Conservation (phyloP, 768 basidiomycete species). For the Pisolithus microcarpus region DNA sequence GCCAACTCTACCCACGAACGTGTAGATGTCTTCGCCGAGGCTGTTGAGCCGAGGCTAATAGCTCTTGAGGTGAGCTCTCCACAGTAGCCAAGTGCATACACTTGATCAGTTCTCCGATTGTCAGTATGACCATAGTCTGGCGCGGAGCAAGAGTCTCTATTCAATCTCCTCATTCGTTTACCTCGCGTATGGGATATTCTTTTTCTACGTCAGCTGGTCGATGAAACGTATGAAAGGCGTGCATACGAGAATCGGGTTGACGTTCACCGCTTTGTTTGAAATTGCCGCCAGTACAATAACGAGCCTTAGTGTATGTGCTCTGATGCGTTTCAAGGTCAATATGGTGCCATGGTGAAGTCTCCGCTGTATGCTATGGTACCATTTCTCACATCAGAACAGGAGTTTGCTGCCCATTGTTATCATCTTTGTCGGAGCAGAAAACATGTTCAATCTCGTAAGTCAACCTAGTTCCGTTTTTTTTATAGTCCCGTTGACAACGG, state of each 20-base stretch:
- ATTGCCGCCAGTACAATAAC: slow-evolving; percentile 90
- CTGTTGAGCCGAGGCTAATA: slow-evolving; percentile 37
- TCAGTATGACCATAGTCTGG: slow-evolving; percentile 49
- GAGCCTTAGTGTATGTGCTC: slow-evolving; percentile 84
- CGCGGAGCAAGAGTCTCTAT: slow-evolving; percentile 41
- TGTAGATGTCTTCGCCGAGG: slow-evolving; percentile 32
- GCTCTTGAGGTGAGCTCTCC: slow-evolving; percentile 35
- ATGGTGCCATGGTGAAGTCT: slow-evolving; percentile 77
- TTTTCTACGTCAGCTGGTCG: slow-evolving; percentile 67
- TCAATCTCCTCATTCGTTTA: slow-evolving; percentile 67
- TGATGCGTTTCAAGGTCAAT: slow-evolving; percentile 81
- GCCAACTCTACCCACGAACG: slow-evolving; percentile 32
- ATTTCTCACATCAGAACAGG: slow-evolving; percentile 37
- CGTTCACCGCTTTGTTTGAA: slow-evolving; percentile 90
- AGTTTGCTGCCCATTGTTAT: slow-evolving; percentile 89
- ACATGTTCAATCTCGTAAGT: slow-evolving; percentile 90
- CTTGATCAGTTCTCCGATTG: neutral
- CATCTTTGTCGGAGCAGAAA: slow-evolving; percentile 92
- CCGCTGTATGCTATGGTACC: neutral
- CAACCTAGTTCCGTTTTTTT: neutral
- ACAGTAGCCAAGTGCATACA: slow-evolving; percentile 8
- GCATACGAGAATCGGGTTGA: slow-evolving; percentile 85
- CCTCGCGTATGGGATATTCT: slow-evolving; percentile 69
- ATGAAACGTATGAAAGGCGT: slow-evolving; percentile 75
- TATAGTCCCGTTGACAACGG: slow-evolving; percentile 18